phyloP scores from a whole-genome alignment of 2,329 filamentous ascomycete genomes.

The Alternaria tenuissima region DNA sequence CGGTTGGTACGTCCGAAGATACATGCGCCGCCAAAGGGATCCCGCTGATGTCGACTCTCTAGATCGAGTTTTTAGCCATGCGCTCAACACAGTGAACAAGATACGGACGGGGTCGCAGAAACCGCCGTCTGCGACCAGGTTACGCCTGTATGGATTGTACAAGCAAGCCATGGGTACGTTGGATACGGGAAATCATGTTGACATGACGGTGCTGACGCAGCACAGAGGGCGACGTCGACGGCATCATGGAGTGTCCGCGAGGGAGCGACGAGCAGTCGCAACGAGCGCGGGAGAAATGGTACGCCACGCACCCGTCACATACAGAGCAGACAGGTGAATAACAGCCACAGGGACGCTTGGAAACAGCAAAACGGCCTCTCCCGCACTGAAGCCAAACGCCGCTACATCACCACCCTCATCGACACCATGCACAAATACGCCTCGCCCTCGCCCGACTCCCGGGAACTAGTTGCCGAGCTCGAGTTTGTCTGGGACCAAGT shows the following conservation, averaged over 20 bases:
- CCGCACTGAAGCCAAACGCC: constrained; percentile 90
- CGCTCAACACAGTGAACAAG: constrained; percentile 97
- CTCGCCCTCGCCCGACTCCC: constrained; percentile 80
- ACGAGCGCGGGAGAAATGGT: constrained; percentile 73
- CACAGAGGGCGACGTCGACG: constrained; percentile 88
- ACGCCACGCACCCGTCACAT: constrained; percentile 56
- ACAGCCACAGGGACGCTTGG: constrained; percentile 80
- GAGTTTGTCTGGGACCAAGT: constrained; percentile 99
- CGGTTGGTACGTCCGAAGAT: constrained; percentile 46
- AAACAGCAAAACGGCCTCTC: constrained; percentile 83
- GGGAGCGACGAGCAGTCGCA: constrained; percentile 60
- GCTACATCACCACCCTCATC: constrained; percentile 93
- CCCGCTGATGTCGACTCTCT: constrained; percentile 8
- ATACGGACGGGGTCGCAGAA: constrained; percentile 92
- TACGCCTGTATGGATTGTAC: constrained; percentile 96
- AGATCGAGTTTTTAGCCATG: constrained; percentile 99
- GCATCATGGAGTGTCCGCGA: constrained; percentile 84
- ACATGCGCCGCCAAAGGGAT: background rate
- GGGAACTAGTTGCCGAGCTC: constrained; percentile 89
- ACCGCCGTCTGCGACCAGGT: constrained; percentile 82
- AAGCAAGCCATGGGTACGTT: constrained; percentile 88
- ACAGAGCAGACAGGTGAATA: background rate
- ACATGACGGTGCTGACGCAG: constrained; percentile 19
- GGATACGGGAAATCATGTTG: background rate
- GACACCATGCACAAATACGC: constrained; percentile 97